phyloP scores from a whole-genome alignment of 202 grass and related monocot genomes.

The Carex sylvatica region DNA sequence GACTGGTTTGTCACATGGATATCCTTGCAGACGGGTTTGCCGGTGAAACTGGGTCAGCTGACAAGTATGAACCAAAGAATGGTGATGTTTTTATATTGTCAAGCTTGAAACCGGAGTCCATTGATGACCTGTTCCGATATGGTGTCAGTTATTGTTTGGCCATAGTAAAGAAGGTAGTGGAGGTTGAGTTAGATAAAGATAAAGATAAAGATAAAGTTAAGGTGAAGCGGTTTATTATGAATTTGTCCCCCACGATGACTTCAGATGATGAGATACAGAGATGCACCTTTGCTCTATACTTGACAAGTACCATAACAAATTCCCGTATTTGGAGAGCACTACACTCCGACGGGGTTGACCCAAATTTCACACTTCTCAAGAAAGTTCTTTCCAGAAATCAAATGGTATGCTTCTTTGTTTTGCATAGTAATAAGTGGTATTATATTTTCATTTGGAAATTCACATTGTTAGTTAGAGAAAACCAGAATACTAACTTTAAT shows the following conservation, averaged over 20 bases:
- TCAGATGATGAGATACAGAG: slow-evolving; percentile 25
- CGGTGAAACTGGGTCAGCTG: slow-evolving; percentile 3
- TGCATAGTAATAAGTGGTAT: neutral
- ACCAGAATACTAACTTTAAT: neutral
- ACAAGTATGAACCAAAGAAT: slow-evolving; percentile 48
- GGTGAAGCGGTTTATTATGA: slow-evolving; percentile 47
- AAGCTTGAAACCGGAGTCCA: slow-evolving; percentile 34
- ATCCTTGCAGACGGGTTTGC: slow-evolving; percentile 39
- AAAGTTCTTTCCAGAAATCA: slow-evolving; percentile 37
- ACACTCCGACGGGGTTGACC: slow-evolving; percentile 21
- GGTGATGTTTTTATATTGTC: slow-evolving; percentile 70
- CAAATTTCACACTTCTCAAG: slow-evolving; percentile 59
- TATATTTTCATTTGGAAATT: neutral
- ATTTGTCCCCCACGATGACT: slow-evolving; percentile 28
- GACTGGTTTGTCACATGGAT: slow-evolving; percentile 46
- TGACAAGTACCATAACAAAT: slow-evolving; percentile 52
- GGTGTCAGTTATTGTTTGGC: slow-evolving; percentile 44
- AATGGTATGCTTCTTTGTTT: slow-evolving; percentile 36
- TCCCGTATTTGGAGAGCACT: slow-evolving; percentile 58
- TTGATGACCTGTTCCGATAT: slow-evolving; percentile 36
- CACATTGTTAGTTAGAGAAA: slow-evolving; percentile 8
- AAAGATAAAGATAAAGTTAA: slow-evolving; percentile 17
- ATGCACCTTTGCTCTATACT: slow-evolving; percentile 46
- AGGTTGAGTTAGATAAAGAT: slow-evolving; percentile 36
- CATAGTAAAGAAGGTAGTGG: slow-evolving; percentile 49